These are phyloP conservation scores for Pyrrhoderma noxium DNA, from an alignment of 1,284 basidiomycete genomes.

Conservation along the genomic window DNA sequence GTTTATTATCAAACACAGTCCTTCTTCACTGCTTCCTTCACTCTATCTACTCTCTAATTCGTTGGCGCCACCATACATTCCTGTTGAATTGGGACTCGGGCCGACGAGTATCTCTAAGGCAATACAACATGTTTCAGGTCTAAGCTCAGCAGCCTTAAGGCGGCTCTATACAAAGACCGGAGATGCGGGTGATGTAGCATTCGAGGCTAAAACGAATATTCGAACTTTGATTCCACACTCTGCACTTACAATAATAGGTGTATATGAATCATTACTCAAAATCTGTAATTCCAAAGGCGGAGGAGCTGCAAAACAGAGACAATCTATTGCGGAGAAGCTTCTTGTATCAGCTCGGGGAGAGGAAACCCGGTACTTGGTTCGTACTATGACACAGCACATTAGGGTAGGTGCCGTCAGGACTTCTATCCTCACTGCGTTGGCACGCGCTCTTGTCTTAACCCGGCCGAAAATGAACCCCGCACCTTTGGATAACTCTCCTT, in stretches of 20 bases:
- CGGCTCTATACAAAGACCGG: constrained; percentile 58
- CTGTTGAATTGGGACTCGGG: constrained; percentile 73
- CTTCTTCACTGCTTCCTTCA: constrained; percentile 66
- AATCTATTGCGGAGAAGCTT: constrained; percentile 73
- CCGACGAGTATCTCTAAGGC: constrained; percentile 72
- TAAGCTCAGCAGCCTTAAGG: constrained; percentile 60
- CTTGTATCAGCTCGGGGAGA: constrained; percentile 83
- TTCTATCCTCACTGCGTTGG: constrained; percentile 76
- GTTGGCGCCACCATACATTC: constrained; percentile 70
- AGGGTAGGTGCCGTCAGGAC: constrained; percentile 84
- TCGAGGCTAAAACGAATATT: constrained; percentile 72
- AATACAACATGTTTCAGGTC: constrained; percentile 78
- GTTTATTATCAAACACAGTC: constrained; percentile 60
- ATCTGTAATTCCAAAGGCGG: constrained; percentile 64
- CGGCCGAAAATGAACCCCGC: constrained; percentile 30
- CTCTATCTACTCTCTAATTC: constrained; percentile 89
- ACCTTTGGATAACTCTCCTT: constrained; percentile 25
- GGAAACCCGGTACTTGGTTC: constrained; percentile 78
- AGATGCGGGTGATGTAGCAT: constrained; percentile 81
- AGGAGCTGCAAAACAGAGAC: constrained; percentile 72
- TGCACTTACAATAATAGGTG: constrained; percentile 55
- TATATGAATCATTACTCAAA: constrained; percentile 60
- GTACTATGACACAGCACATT: constrained; percentile 77
- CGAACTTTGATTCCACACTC: constrained; percentile 71
- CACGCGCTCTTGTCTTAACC: constrained; percentile 71